Evolutionary conservation across 2,329 filamentous ascomycete species (phyloP).

Genomic region (Malbranchea cinnamomea): DNA sequence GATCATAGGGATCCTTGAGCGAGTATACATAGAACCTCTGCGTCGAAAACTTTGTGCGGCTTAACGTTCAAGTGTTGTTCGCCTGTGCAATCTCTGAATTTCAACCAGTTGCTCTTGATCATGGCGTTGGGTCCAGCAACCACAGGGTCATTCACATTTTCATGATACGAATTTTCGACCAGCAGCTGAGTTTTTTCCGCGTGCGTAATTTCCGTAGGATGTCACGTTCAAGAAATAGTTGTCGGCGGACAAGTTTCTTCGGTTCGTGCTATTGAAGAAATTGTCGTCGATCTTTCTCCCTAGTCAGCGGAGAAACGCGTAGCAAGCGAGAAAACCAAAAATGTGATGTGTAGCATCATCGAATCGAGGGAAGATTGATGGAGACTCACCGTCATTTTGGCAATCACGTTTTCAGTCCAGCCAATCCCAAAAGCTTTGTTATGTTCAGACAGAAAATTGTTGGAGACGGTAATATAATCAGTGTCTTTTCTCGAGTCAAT

Average conservation of each 20-base stretch:
- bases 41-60: constrained; percentile 11
- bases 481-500: constrained; percentile 14
- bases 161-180: constrained; percentile 13
- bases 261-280: constrained; percentile 13
- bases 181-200: constrained; percentile 12
- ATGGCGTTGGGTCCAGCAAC: constrained; percentile 10
- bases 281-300: constrained; percentile 13
- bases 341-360: not conserved
- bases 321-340: not conserved
- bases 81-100: constrained; percentile 12
- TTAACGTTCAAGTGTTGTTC: constrained; percentile 7
- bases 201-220: constrained; percentile 14
- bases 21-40: constrained; percentile 12
- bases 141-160: constrained; percentile 12
- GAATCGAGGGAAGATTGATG: not conserved
- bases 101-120: constrained; percentile 10
- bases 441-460: constrained; percentile 12
- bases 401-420: constrained; percentile 13
- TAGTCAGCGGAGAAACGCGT: too few species aligned
- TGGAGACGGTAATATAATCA: constrained; percentile 13
- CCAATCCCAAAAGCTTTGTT: constrained; percentile 15
- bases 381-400: constrained; percentile 9
- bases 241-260: constrained; percentile 13
- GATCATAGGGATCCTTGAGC: constrained; percentile 11
- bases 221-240: constrained; percentile 13